phyloP scores from a whole-genome alignment of 2,329 filamentous ascomycete genomes.

The Fusarium sulawesiense region DNA sequence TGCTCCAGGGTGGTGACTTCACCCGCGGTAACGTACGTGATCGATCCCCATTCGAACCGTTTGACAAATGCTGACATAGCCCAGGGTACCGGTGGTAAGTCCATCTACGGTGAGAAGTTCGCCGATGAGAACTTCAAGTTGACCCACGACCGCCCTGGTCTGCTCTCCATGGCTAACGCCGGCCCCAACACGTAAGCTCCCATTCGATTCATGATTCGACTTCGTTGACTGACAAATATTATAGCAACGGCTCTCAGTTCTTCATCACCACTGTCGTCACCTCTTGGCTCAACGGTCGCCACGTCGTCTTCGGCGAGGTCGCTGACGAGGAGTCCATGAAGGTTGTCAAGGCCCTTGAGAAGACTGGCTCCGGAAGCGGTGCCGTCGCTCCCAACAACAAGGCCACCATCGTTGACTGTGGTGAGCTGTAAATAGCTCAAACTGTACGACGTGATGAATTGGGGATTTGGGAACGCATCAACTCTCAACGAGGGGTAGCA shows the following conservation, averaged over 20 bases:
- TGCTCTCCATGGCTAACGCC: constrained; percentile 95
- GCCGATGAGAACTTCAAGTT: constrained; percentile 89
- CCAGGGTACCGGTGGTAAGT: constrained; percentile 89
- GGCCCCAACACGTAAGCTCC: constrained; percentile 85
- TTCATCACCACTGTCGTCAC: constrained; percentile 96
- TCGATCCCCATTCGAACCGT: neutral
- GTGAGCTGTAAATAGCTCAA: constrained; percentile 57
- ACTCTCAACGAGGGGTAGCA: constrained; percentile 38
- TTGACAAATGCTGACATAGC: constrained; percentile 31
- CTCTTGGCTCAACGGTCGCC: constrained; percentile 83
- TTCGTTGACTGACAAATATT: constrained; percentile 42
- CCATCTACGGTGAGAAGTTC: constrained; percentile 96
- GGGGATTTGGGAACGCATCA: constrained; percentile 33
- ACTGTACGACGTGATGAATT: constrained; percentile 15
- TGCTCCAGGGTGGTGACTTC: constrained; percentile 97
- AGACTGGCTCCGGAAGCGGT: constrained; percentile 66
- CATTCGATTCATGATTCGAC: too few species aligned
- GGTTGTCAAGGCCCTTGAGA: constrained; percentile 71
- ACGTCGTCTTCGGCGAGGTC: constrained; percentile 88
- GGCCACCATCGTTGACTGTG: constrained; percentile 68
- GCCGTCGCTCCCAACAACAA: constrained; percentile 68
- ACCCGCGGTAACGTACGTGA: constrained; percentile 85
- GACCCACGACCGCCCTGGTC: constrained; percentile 79
- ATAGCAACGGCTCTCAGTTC: constrained; percentile 97
- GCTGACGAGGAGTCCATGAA: constrained; percentile 60